These are phyloP conservation scores for Candida pseudocylindracea DNA, from an alignment of 1,139 yeast species.

Conservation along the genomic window DNA sequence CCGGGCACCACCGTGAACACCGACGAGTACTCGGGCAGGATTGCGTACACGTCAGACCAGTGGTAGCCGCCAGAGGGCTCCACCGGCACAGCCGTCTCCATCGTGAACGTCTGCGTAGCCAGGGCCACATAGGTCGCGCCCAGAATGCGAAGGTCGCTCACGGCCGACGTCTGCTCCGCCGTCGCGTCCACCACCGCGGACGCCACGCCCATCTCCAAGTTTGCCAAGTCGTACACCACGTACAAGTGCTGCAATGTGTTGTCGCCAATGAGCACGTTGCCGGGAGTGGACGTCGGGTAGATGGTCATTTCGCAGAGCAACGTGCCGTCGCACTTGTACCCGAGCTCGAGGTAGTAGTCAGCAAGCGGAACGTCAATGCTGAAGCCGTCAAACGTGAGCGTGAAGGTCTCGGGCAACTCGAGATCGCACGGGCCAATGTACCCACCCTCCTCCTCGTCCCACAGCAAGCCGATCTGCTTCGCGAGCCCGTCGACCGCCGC, in stretches of 20 bases:
- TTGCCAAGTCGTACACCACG: constrained; percentile 57
- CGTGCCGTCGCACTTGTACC: neutral
- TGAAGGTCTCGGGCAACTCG: constrained; percentile 2
- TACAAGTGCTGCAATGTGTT: constrained; percentile 53
- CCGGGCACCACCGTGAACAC: too few species aligned
- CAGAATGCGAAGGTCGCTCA: neutral
- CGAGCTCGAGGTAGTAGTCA: constrained; percentile 4
- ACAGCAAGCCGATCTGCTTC: constrained; percentile 1
- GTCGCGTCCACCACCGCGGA: neutral
- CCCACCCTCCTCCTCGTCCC: constrained; percentile 4
- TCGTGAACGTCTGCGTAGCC: neutral
- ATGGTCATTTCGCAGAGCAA: constrained; percentile 1
- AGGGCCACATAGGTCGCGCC: neutral
- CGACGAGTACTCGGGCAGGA: too few species aligned
- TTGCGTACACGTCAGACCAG: too few species aligned
- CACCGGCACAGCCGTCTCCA: neutral
- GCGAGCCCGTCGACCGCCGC: constrained; percentile 5
- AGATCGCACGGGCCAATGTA: constrained; percentile 12
- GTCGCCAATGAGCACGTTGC: constrained; percentile 27
- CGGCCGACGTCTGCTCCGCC: neutral
- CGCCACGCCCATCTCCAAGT: constrained; percentile 3
- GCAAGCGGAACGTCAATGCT: constrained; percentile 9
- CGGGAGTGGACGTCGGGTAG: neutral
- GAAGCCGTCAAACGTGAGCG: constrained; percentile 9
- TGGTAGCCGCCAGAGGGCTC: neutral